Percentiles rank a stretch among this genome's conserved stretches.
These are phyloP conservation scores for Fusarium albidum DNA, from an alignment of 2,329 filamentous ascomycete species.

Conservation along the genomic window DNA sequence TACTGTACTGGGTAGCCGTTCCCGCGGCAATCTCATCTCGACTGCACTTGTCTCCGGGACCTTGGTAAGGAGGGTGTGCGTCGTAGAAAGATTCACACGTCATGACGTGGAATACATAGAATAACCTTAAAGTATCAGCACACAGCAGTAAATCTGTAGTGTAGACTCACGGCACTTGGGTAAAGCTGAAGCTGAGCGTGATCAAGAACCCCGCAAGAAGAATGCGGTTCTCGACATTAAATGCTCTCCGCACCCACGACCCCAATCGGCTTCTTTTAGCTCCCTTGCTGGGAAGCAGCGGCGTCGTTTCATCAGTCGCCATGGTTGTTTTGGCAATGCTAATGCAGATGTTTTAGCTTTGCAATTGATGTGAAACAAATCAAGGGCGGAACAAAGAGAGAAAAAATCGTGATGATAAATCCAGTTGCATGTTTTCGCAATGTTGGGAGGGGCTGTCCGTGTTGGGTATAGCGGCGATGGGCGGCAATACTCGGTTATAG, in stretches of 20 bases:
- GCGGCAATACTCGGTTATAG: conserved; percentile 27
- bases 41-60: conserved; percentile 63
- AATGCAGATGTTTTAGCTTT: no score
- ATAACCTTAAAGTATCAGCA: conserved; percentile 45
- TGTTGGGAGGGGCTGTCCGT: conserved; percentile 22
- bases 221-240: conserved; percentile 54
- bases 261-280: neutral
- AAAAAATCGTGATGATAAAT: conserved; percentile 30
- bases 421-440: conserved; percentile 13
- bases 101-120: conserved; percentile 77
- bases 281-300: conserved; percentile 28
- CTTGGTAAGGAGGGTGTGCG: conserved; percentile 59
- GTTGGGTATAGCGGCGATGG: conserved; percentile 12
- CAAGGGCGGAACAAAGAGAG: neutral
- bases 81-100: conserved; percentile 75
- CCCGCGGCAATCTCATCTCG: conserved; percentile 69
- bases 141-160: neutral
- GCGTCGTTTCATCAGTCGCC: conserved; percentile 36
- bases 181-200: conserved; percentile 59
- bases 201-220: conserved; percentile 68
- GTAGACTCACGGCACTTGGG: conserved; percentile 55
- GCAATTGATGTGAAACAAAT: neutral
- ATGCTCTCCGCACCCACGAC: conserved; percentile 29
- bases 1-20: conserved; percentile 69
- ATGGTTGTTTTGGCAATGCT: conserved; percentile 16